Percentiles rank a stretch among this genome's conserved stretches.
phyloP scores from a whole-genome alignment of 805 yeast species.

The Isabelozyma gotoi region DNA sequence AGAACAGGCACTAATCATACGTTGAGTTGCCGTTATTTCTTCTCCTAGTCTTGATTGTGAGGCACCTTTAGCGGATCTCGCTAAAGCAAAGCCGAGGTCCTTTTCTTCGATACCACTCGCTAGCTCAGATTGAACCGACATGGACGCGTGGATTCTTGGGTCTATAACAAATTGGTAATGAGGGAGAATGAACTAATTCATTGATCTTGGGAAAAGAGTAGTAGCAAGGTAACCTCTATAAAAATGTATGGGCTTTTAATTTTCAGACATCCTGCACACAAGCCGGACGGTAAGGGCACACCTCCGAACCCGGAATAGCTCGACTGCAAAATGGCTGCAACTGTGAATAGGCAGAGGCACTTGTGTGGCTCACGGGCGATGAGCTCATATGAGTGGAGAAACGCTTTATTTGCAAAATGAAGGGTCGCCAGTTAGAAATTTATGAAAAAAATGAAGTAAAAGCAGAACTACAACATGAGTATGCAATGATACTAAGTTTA shows the following conservation, averaged over 20 bases:
- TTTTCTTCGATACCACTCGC: slow-evolving; percentile 40
- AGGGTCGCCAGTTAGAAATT: too few relatives aligned
- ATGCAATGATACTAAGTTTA: too few relatives aligned
- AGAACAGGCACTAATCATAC: slow-evolving; percentile 77
- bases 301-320: background rate
- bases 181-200: background rate
- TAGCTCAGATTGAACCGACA: slow-evolving; percentile 41
- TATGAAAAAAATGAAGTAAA: too few relatives aligned
- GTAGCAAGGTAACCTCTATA: background rate
- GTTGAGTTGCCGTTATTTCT: slow-evolving; percentile 51
- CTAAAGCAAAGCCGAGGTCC: slow-evolving; percentile 10
- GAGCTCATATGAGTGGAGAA: too few relatives aligned
- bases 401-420: too few relatives aligned
- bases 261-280: background rate
- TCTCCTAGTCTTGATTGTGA: too few relatives aligned
- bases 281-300: background rate
- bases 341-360: too few relatives aligned
- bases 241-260: background rate
- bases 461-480: too few relatives aligned
- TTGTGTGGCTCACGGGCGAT: too few relatives aligned
- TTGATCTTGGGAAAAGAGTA: too few relatives aligned
- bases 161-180: background rate
- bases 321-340: background rate
- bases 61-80: background rate
- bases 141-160: slow-evolving; percentile 5